Base-by-base conservation (phyloP, 2,329 filamentous ascomycete genomes). In the Gyromitra esculenta region DNA sequence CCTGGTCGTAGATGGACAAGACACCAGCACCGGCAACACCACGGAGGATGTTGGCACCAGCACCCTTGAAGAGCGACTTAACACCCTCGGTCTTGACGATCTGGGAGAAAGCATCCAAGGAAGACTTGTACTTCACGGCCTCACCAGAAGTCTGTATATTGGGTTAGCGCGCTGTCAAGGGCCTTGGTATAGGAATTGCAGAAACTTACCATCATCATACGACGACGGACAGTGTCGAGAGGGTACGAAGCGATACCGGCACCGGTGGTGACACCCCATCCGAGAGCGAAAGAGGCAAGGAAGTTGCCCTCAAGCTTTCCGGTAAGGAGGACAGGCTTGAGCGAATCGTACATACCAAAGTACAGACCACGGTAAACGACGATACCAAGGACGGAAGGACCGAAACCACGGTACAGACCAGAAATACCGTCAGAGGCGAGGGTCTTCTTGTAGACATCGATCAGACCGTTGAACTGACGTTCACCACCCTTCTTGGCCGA, bases 341-440 rank as follows among this genome's bases (percentile, higher is more conserved):
- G 91, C 83, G 96, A 99, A 89, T 99, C 96, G 94, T 99, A 99
- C 92, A 99, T 92, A 86, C 96, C 96, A 92, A 99, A 99, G 94
- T 99, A 99, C 84, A 99, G 94, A 97, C 96, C 96, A 93, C 96
- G 96, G 93, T 99, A 99, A 88, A 99, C 96, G 84, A 99, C 87
- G 87, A 99, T 99, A 92, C 96, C 96, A 87, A 92, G 90, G 85
- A 99, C 96, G 84, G 96, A 99, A 86, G 96, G 96, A 90, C 94
- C 94, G 92, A 99, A 99, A 90, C 96, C 96, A 97, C 96, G 96
- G 93, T 99, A 99, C 85, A 99, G 94, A 96, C 96, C 96, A 85
- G 91, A 92, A 88, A 99, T 89, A 96, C 96, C 96, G 86, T 99
- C 96, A 84, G 93, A 92, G 83, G 96, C 95, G 84, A 99, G 91